Conservation (phyloP, 148 eudicot genomes). For the Fagopyrum tataricum region DNA sequence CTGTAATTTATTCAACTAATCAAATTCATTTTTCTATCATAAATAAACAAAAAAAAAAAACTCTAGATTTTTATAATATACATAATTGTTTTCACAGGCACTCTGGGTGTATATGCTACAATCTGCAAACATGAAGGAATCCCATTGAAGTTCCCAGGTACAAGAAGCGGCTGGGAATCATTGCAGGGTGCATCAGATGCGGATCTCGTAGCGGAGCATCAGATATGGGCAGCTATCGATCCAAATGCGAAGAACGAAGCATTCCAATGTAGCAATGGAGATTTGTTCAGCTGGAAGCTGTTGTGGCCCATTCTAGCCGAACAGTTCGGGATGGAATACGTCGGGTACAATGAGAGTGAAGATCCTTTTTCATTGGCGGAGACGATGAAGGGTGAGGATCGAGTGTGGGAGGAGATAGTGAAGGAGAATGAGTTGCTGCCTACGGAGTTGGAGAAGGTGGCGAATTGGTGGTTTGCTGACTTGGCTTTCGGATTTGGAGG, state of each 20-base stretch:
- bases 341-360: constrained; percentile 17
- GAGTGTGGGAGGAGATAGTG: constrained; percentile 36
- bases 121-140: constrained; percentile 35
- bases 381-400: constrained; percentile 29
- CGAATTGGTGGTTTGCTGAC: constrained; percentile 29
- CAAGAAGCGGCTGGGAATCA: constrained; percentile 28
- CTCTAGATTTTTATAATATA: no score
- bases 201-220: constrained; percentile 41
- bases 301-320: constrained; percentile 36
- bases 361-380: constrained; percentile 21
- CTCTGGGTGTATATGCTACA: constrained; percentile 31
- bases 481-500: not conserved
- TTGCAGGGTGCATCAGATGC: constrained; percentile 35
- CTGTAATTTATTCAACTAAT: no score
- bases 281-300: constrained; percentile 40
- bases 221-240: constrained; percentile 41
- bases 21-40: no score
- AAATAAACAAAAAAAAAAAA: no score
- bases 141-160: constrained; percentile 27
- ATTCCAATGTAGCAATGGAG: constrained; percentile 38
- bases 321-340: constrained; percentile 33
- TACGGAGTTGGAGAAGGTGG: constrained; percentile 31
- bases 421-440: constrained; percentile 26
- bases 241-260: constrained; percentile 37
- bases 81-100: not conserved